These are phyloP conservation scores for Phoenix dactylifera DNA, from an alignment of 176 grass and related monocot genomes.

Conservation along the genomic window DNA sequence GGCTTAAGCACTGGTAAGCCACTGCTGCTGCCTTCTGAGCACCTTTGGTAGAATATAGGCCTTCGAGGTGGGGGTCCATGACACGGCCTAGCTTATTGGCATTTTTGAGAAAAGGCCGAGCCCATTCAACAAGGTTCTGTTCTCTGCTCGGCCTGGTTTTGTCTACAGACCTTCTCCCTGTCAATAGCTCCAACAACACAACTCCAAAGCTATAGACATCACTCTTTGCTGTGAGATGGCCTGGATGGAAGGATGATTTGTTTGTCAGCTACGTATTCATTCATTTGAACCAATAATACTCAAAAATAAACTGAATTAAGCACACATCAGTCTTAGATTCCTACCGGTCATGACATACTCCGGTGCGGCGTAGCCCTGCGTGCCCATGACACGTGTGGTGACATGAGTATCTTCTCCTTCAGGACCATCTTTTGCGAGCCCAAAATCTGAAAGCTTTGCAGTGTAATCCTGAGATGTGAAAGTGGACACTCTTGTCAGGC, in stretches of 20 bases:
- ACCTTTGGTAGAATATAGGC: constrained; percentile 60
- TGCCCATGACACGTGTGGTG: constrained; percentile 89
- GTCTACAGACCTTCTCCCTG: constrained; percentile 44
- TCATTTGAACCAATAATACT: not conserved
- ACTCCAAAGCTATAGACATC: constrained; percentile 83
- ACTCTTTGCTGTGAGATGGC: constrained; percentile 71
- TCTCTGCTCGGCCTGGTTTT: constrained; percentile 33
- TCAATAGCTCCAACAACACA: constrained; percentile 53
- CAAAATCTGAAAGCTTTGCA: constrained; percentile 86
- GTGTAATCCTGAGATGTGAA: constrained; percentile 50
- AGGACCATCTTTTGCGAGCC: constrained; percentile 80
- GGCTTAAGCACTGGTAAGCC: constrained; percentile 80
- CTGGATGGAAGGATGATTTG: constrained; percentile 8
- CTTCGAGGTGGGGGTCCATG: constrained; percentile 61
- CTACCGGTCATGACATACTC: constrained; percentile 76
- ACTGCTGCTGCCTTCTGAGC: constrained; percentile 55
- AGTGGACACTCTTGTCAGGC: constrained; percentile 7
- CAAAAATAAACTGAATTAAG: not conserved
- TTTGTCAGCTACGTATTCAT: not conserved
- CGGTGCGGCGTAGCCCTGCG: constrained; percentile 64
- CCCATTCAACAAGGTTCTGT: constrained; percentile 74
- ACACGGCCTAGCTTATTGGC: constrained; percentile 35
- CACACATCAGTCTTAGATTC: not conserved
- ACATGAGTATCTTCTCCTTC: constrained; percentile 72
- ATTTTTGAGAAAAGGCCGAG: constrained; percentile 43